Base-by-base conservation (phyloP, 2,329 filamentous ascomycete genomes). In the Coccinonectria pachysandricola region DNA sequence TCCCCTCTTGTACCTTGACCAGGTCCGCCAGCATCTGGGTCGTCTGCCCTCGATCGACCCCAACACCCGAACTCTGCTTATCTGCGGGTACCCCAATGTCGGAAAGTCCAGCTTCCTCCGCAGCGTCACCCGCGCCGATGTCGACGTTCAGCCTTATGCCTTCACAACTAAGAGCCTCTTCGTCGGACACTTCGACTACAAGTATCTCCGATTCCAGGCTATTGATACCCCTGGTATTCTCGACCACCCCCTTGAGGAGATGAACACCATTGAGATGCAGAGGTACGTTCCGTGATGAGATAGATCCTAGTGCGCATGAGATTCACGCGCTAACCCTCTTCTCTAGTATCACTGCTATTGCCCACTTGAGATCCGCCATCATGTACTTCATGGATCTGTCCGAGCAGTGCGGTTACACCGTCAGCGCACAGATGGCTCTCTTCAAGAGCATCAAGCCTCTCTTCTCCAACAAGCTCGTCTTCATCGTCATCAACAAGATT, bases 241-340 rank as follows among this genome's bases (percentile, higher is more conserved):
- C 35, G 91, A 98, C 47, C 91, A 98, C 55, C 87, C 88, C 18
- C 74, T 98, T 7, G 91, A 96, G 60, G 91, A 96, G 64, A 98
- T 96, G 91, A 94, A 95, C 63, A 96, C 91, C 4, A 98, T 98
- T 52, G 91, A 98, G 61, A 96, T 96, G 85, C 91, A 96, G 66
- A 58, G 43, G 42, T 48, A 29, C 27, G 34, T 16, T 10, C 18
- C n/a, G n/a, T n/a, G n/a, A n/a, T n/a, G n/a, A n/a, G n/a, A n/a
- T n/a, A n/a, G n/a, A n/a, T n/a, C n/a, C n/a, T n/a, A n/a, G n/a
- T n/a, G n/a, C n/a, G n/a, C n/a, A n/a, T n/a, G n/a, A n/a, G n/a
- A n/a, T n/a, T n/a, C n/a, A n/a, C n/a, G n/a, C n/a, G n/a, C n/a
- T n/a, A n/a, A n/a, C n/a, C n/a, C 7, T 7, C 17, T 10, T 19